These are phyloP conservation scores for Verticillium longisporum DNA, from an alignment of 2,329 filamentous ascomycete genomes.

Conservation along the genomic window DNA sequence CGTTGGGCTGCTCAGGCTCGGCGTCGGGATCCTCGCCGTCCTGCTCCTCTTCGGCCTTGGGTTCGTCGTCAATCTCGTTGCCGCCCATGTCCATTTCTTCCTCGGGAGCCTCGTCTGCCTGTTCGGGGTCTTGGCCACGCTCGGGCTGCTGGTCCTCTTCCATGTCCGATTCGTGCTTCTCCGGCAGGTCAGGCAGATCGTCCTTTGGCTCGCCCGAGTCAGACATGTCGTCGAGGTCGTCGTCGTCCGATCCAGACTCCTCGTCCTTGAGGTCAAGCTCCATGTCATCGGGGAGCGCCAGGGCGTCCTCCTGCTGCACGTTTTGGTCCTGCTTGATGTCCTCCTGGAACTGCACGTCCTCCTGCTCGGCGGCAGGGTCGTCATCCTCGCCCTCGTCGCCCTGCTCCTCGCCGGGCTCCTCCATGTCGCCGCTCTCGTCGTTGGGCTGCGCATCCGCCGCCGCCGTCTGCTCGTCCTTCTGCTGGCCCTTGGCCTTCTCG, in stretches of 20 bases:
- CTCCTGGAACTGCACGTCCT: slow-evolving; percentile 47
- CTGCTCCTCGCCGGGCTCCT: slow-evolving; percentile 36
- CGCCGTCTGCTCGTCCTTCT: slow-evolving; percentile 57
- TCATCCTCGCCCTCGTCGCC: slow-evolving; percentile 45
- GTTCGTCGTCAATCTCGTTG: slow-evolving; percentile 41
- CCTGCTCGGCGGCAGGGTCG: slow-evolving; percentile 51
- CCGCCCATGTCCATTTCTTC: slow-evolving; percentile 18
- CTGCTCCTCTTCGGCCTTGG: slow-evolving; percentile 36
- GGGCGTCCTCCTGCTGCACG: slow-evolving; percentile 70
- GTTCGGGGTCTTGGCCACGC: slow-evolving; percentile 13
- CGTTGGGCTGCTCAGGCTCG: slow-evolving; percentile 26
- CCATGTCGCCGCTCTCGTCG: slow-evolving; percentile 30
- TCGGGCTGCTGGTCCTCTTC: slow-evolving; percentile 25
- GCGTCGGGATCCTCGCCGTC: slow-evolving; percentile 41
- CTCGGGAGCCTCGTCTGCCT: slow-evolving; percentile 26
- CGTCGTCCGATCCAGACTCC: slow-evolving; percentile 44
- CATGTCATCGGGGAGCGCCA: slow-evolving; percentile 84
- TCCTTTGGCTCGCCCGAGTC: slow-evolving; percentile 41
- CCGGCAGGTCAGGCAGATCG: slow-evolving; percentile 20
- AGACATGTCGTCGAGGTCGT: slow-evolving; percentile 49
- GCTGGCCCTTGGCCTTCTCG: slow-evolving; percentile 63
- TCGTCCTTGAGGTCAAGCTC: slow-evolving; percentile 74
- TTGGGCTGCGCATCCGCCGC: slow-evolving; percentile 52
- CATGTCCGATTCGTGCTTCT: slow-evolving; percentile 28
- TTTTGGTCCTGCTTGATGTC: slow-evolving; percentile 64